phyloP scores from a whole-genome alignment of 2,329 filamentous ascomycete species.

The Paecilomyces dactylethromorphus region DNA sequence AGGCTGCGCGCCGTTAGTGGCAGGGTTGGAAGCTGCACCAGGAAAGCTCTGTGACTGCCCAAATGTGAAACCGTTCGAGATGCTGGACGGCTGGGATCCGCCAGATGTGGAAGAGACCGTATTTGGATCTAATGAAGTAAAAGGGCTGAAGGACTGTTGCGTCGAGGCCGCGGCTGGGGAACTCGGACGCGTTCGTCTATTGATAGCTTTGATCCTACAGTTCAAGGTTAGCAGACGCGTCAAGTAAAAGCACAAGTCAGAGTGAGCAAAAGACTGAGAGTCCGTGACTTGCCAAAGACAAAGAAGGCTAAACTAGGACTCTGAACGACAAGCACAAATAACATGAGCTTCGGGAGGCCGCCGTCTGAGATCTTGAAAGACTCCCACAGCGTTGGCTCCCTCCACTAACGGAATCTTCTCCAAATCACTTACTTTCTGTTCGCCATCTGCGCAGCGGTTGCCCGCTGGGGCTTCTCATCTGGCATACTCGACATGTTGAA shows the following conservation, averaged over 20 bases:
- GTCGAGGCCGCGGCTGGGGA: constrained; percentile 11
- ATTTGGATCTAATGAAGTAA: constrained; percentile 23
- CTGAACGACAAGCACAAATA: neutral
- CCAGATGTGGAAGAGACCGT: constrained; percentile 16
- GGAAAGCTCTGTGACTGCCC: constrained; percentile 32
- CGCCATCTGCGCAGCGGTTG: constrained; percentile 50
- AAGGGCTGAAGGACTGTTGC: constrained; percentile 18
- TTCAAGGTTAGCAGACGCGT: constrained; percentile 2
- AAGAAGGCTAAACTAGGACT: neutral
- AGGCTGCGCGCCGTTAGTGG: constrained; percentile 19
- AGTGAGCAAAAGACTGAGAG: neutral
- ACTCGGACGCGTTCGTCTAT: constrained; percentile 16
- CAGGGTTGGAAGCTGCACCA: constrained; percentile 15
- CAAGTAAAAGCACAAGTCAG: neutral
- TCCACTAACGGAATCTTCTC: constrained; percentile 3
- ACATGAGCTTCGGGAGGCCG: neutral
- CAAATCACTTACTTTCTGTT: constrained; percentile 46
- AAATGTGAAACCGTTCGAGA: constrained; percentile 26
- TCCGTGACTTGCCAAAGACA: neutral
- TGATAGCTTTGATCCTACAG: constrained; percentile 23
- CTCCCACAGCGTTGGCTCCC: neutral
- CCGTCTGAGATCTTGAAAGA: too few species aligned
- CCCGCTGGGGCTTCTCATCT: constrained; percentile 42
- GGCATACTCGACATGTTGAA: constrained; percentile 34
- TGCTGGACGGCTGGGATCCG: constrained; percentile 8